phyloP scores from a whole-genome alignment of 2,329 filamentous ascomycete genomes.

The Alternaria tenuissima region DNA sequence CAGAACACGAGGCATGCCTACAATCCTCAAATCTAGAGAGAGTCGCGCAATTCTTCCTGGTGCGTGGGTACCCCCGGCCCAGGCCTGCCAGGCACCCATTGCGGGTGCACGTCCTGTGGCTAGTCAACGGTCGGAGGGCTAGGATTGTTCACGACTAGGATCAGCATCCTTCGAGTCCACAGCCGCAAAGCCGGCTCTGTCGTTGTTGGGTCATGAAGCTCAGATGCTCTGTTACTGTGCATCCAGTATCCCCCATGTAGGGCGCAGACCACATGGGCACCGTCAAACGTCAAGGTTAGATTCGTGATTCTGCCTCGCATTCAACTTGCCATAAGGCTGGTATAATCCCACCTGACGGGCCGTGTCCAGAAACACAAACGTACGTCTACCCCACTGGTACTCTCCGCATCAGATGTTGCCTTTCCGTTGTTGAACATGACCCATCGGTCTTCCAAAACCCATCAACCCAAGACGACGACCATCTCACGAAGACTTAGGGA shows the following conservation, averaged over 20 bases:
- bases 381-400: slow-evolving; percentile 48
- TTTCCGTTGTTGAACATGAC: slow-evolving; percentile 44
- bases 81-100: slow-evolving; percentile 30
- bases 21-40: slow-evolving; percentile 14
- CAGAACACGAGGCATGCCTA: slow-evolving; percentile 8
- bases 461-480: slow-evolving; percentile 39
- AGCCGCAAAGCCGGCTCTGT: slow-evolving; percentile 48
- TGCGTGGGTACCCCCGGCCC: slow-evolving; percentile 36
- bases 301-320: slow-evolving; percentile 45
- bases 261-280: slow-evolving; percentile 38
- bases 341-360: slow-evolving; percentile 36
- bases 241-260: slow-evolving; percentile 46
- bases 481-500: slow-evolving; percentile 49
- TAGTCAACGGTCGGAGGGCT: slow-evolving; percentile 50
- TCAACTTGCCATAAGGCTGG: slow-evolving; percentile 41
- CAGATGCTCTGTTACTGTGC: slow-evolving; percentile 45
- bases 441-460: slow-evolving; percentile 41
- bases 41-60: slow-evolving; percentile 32
- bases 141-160: slow-evolving; percentile 44
- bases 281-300: slow-evolving; percentile 37
- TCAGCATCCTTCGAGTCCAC: slow-evolving; percentile 48
- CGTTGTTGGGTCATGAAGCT: slow-evolving; percentile 39
- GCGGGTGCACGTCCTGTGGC: slow-evolving; percentile 37
- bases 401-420: slow-evolving; percentile 38
- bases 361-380: slow-evolving; percentile 40